These are phyloP conservation scores for Termitomyces sp. DNA, from an alignment of 768 basidiomycete genomes.

Conservation along the genomic window DNA sequence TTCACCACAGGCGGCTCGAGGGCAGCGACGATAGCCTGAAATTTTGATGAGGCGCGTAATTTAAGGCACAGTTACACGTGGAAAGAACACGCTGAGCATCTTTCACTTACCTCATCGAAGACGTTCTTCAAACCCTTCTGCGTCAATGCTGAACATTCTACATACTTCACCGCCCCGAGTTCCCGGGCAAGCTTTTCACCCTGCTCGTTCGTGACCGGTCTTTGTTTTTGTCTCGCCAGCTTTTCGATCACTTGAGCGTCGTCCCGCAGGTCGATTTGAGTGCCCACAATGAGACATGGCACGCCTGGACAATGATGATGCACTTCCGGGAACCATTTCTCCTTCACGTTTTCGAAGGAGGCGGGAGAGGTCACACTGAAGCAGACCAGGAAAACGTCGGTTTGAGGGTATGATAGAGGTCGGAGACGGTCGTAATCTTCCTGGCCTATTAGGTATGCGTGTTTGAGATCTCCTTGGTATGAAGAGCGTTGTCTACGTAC, in stretches of 20 bases:
- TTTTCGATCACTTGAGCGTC: slow-evolving; percentile 93
- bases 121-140: slow-evolving; percentile 99
- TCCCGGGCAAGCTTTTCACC: slow-evolving; percentile 97
- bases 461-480: slow-evolving; percentile 5
- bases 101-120: slow-evolving; percentile 87
- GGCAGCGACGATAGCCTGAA: slow-evolving; percentile 95
- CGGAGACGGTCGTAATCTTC: slow-evolving; percentile 99
- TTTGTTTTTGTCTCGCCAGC: slow-evolving; percentile 93
- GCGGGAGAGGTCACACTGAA: slow-evolving; percentile 99
- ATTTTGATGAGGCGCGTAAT: slow-evolving; percentile 4
- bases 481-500: slow-evolving; percentile 42
- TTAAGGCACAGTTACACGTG: slow-evolving; percentile 9
- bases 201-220: slow-evolving; percentile 82
- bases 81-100: slow-evolving; percentile 2
- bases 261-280: slow-evolving; percentile 95
- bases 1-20: slow-evolving; percentile 95
- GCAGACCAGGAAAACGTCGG: slow-evolving; percentile 98
- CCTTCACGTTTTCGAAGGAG: slow-evolving; percentile 99
- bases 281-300: slow-evolving; percentile 98
- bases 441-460: slow-evolving; percentile 59
- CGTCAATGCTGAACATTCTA: slow-evolving; percentile 98
- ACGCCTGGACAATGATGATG: slow-evolving; percentile 99
- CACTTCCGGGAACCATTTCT: slow-evolving; percentile 99
- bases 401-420: slow-evolving; percentile 98
- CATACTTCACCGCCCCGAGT: slow-evolving; percentile 97